Base-by-base conservation (phyloP, 768 basidiomycete species). In the Trametes coccinea region DNA sequence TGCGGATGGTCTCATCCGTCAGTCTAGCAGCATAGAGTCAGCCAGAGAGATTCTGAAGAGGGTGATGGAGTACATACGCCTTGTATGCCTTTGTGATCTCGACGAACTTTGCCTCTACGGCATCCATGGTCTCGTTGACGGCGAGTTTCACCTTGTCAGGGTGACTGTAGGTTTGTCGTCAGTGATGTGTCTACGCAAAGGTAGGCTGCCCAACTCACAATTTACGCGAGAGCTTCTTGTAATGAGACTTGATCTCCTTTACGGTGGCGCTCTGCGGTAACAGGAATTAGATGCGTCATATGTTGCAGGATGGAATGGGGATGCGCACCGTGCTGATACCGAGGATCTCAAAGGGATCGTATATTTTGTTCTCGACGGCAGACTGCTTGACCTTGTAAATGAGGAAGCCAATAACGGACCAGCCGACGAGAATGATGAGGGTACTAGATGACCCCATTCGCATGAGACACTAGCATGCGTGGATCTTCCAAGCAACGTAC, bases 11-110 rank as follows among this genome's bases (percentile, higher is more conserved):
- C 71, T 93, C 92, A 75, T 99, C 95, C 0, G 95, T 98, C 29
- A 99, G 77, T 7, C 92, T 94, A 13, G 4, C 14, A 16, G 29
- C 2, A 34, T 17, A 45, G 31, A 66, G 54, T 55, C 45, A 52
- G 22, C 5, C 14, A n/a, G 16, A 5, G 29, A 0, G 17, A 11
- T 17, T 27, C 51, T 31, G 22, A 10, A 29, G 9, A 2, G 59
- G n/a, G 5, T 61, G 27, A 11, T 33, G 55, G 14, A 27, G 22
- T 1, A 22, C 89, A 61, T 59, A 92, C 85, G 96, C 77, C 80
- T 99, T 99, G 78, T 99, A 99, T 3, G 97, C 97, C 73, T 98
- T 99, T 7, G 97, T 98, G 41, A 99, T 79, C 22, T 92, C 84
- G 22, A 98, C 92, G 73, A 97, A 99, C 60, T 85, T 85, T 55